phyloP scores from a whole-genome alignment of 768 basidiomycete species.

The Pleurotus tuoliensis region DNA sequence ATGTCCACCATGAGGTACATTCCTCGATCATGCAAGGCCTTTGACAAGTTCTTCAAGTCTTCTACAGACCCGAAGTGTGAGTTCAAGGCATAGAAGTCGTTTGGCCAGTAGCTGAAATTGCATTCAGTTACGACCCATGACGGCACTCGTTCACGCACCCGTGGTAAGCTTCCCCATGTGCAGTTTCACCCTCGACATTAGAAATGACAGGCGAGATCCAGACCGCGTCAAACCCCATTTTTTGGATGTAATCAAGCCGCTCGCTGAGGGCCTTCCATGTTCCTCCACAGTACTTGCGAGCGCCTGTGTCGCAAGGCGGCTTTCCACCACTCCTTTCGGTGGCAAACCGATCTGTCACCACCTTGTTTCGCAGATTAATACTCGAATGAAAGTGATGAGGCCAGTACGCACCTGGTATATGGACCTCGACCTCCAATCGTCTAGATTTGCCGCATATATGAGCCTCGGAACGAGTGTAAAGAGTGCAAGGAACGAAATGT shows the following conservation, averaged over 20 bases:
- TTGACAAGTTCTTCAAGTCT: slow-evolving; percentile 65
- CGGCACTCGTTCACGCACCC: slow-evolving; percentile 43
- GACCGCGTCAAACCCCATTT: slow-evolving; percentile 71
- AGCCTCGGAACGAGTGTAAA: not conserved
- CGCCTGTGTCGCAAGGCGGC: slow-evolving; percentile 46
- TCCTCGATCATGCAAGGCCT: slow-evolving; percentile 62
- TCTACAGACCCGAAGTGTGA: slow-evolving; percentile 65
- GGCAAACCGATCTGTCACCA: slow-evolving; percentile 69
- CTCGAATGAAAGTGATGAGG: not conserved
- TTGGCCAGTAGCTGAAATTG: slow-evolving; percentile 33
- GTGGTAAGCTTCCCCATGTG: slow-evolving; percentile 72
- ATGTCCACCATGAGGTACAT: slow-evolving; percentile 69
- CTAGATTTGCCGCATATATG: not conserved
- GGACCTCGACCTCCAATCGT: slow-evolving; percentile 20
- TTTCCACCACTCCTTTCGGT: slow-evolving; percentile 39
- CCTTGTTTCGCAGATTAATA: slow-evolving; percentile 19
- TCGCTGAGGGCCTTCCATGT: slow-evolving; percentile 60
- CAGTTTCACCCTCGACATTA: slow-evolving; percentile 55
- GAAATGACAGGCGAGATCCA: slow-evolving; percentile 74
- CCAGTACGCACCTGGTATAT: slow-evolving; percentile 20
- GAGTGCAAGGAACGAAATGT: not conserved
- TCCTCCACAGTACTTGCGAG: slow-evolving; percentile 66
- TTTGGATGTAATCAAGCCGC: slow-evolving; percentile 73
- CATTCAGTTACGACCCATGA: not conserved
- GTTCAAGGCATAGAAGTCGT: slow-evolving; percentile 63